phyloP scores from a whole-genome alignment of 768 basidiomycete genomes.

The Auriscalpium microsporum region DNA sequence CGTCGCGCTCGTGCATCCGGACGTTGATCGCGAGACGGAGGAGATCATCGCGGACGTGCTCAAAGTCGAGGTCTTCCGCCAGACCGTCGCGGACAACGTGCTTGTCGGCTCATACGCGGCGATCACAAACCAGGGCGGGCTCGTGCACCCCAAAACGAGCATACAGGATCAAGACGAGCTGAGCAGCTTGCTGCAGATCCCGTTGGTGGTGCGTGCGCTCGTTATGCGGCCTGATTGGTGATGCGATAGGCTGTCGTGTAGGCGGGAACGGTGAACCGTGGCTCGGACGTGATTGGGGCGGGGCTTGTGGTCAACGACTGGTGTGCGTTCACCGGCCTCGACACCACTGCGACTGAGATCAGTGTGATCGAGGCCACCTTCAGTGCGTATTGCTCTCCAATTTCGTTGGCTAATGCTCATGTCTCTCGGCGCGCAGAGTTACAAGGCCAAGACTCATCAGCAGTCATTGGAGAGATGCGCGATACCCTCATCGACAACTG shows the following conservation, averaged over 20 bases:
- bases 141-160: conserved; percentile 97
- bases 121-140: conserved; percentile 92
- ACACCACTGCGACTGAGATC: conserved; percentile 99
- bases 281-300: conserved; percentile 95
- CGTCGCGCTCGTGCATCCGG: conserved; percentile 97
- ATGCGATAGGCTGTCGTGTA: conserved; percentile 22
- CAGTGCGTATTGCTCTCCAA: conserved; percentile 48
- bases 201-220: conserved; percentile 69
- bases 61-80: conserved; percentile 98
- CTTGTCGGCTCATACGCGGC: conserved; percentile 95
- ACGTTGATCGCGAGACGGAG: conserved; percentile 96
- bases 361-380: conserved; percentile 97
- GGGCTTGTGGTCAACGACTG: conserved; percentile 98
- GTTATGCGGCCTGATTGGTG: not conserved
- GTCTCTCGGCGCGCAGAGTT: conserved; percentile 33
- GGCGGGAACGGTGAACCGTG: conserved; percentile 98
- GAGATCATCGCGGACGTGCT: conserved; percentile 99
- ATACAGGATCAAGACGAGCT: conserved; percentile 97
- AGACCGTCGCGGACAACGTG: conserved; percentile 94
- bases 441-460: conserved; percentile 45
- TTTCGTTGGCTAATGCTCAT: not conserved
- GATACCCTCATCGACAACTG: conserved; percentile 68
- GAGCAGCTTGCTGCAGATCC: conserved; percentile 87
- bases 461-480: conserved; percentile 53
- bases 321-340: conserved; percentile 98